phyloP scores from a whole-genome alignment of 345 rosid genomes.

The Pugionium cornutum region DNA sequence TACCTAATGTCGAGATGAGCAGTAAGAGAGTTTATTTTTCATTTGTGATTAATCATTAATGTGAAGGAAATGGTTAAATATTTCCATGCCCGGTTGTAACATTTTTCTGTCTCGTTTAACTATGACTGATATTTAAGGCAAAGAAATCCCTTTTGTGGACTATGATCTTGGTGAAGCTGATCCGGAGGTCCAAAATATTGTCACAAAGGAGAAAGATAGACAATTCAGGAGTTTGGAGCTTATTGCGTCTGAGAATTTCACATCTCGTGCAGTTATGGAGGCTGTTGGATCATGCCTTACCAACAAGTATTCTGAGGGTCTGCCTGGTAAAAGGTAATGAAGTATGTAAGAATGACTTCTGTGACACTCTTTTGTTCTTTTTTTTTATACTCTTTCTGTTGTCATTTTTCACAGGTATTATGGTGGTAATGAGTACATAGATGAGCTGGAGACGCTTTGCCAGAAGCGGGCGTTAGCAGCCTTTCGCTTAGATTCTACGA shows the following conservation, averaged over 20 bases:
- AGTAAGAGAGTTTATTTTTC: slow-evolving; percentile 38
- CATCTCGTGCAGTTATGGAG: slow-evolving; percentile 93
- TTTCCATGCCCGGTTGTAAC: not conserved
- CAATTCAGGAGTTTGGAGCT: slow-evolving; percentile 93
- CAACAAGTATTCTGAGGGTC: slow-evolving; percentile 91
- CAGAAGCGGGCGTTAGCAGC: slow-evolving; percentile 82
- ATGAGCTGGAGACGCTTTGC: slow-evolving; percentile 87
- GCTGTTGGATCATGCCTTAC: slow-evolving; percentile 95
- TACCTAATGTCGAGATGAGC: slow-evolving; percentile 50
- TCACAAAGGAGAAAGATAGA: slow-evolving; percentile 75
- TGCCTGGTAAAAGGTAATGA: slow-evolving; percentile 88
- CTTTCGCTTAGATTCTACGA: slow-evolving; percentile 65
- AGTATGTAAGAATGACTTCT: not conserved
- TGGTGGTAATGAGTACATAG: slow-evolving; percentile 90
- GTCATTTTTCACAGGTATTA: slow-evolving; percentile 57
- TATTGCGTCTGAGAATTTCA: slow-evolving; percentile 91
- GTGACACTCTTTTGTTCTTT: slow-evolving; percentile 5
- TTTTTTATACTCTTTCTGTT: slow-evolving; percentile 5
- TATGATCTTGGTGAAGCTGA: slow-evolving; percentile 64
- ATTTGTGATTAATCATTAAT: not conserved
- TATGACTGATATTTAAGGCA: slow-evolving; percentile 43
- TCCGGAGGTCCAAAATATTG: slow-evolving; percentile 68
- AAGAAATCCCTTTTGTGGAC: slow-evolving; percentile 50
- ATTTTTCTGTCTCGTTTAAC: not conserved
- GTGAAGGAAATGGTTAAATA: not conserved